Conservation (phyloP, 305 asterid species). For the Plantago lanceolata region DNA sequence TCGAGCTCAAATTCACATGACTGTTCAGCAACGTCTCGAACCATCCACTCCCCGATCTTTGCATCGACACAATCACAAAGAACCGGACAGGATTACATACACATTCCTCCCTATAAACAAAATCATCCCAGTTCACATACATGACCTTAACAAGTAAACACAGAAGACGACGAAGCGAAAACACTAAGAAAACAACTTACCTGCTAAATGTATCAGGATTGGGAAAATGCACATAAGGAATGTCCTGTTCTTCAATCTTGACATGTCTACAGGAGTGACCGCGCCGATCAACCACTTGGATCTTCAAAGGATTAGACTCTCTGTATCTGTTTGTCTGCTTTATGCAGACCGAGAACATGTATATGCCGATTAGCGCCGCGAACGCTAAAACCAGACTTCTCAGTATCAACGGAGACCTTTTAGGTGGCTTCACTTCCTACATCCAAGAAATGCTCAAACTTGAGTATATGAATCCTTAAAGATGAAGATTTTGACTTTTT, state of each 20-base stretch:
- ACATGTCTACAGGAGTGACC: constrained; percentile 31
- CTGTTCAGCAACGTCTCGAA: constrained; percentile 76
- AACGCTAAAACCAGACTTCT: constrained; percentile 46
- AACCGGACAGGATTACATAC: constrained; percentile 66
- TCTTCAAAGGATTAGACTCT: constrained; percentile 29
- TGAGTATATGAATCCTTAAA: too few relatives aligned
- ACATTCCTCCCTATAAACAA: constrained; percentile 59
- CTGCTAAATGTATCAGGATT: constrained; percentile 58
- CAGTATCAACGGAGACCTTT: constrained; percentile 44
- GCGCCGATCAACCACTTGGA: constrained; percentile 29
- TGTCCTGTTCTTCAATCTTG: constrained; percentile 30
- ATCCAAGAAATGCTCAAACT: background rate
- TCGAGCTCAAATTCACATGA: constrained; percentile 69
- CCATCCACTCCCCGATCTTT: constrained; percentile 91
- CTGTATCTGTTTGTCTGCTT: constrained; percentile 35
- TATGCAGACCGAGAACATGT: constrained; percentile 43
- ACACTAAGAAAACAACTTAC: constrained; percentile 22
- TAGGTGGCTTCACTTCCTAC: constrained; percentile 37
- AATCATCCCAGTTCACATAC: background rate
- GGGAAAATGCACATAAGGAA: constrained; percentile 61
- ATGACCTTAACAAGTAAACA: background rate
- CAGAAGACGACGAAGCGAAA: background rate
- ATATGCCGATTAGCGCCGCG: constrained; percentile 46
- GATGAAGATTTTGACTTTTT: too few relatives aligned
- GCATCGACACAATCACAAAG: constrained; percentile 70